Base-by-base conservation (phyloP, 768 basidiomycete genomes). In the Paxillus rubicundulus region DNA sequence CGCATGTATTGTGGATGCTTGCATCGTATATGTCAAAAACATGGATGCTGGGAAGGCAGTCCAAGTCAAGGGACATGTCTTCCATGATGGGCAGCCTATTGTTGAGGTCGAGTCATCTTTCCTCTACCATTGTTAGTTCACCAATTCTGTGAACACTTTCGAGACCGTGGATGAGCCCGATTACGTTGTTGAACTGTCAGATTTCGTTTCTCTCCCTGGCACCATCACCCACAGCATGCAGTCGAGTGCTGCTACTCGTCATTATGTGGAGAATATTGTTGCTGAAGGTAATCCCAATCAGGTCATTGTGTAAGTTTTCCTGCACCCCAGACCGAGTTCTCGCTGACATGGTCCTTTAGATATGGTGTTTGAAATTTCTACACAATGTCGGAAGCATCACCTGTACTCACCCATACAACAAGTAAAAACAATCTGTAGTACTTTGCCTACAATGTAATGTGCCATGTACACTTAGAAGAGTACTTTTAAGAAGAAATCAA, bases 211-310 rank as follows among this genome's bases (percentile, higher is more conserved):
- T 5, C 84, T 99, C 13, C 95, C 96, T 21, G 88, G 90, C 13
- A 99, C 97, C 9, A 98, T 99, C 65, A 98, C 97, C 4, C 97
- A 98, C 64, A 97, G 97, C 48, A 83, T 98, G 75, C 98, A 93
- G 92, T 86, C 92, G 2, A 93, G 90, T 61, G 97, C 97, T 45
- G 94, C 95, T 8, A 95, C 94, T 10, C 82, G 96, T 55, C 84
- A 87, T 43, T 94, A 86, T 63, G 84, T 98, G 52, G 97, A 99
- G 74, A 95, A 83, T 51, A 84, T 95, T 49, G 95, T 92, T 36
- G 97, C 96, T 12, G 84, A 95, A 70, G 96, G 94, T 51, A 81
- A 87, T 59, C 93, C 95, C 1, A 86, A 93, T 53, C 87, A 96
- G 56, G 94, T 99, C 40, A 74, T 90, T 53, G 81, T 87, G 85